These are phyloP conservation scores for Diplotaxis tenuifolia DNA, from an alignment of 345 rosid genomes.

Conservation along the genomic window DNA sequence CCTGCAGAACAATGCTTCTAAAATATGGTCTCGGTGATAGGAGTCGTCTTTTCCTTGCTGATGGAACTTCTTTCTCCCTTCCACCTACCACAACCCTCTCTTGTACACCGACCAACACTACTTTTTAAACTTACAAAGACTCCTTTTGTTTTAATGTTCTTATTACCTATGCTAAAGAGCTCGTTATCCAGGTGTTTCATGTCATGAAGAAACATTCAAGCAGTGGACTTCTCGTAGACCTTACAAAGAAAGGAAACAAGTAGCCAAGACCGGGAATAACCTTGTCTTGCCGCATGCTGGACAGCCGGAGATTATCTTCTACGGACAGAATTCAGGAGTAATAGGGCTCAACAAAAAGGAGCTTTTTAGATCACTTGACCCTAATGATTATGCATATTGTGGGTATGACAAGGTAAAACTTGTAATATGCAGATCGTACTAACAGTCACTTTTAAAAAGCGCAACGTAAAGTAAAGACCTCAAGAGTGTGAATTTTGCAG, in stretches of 20 bases:
- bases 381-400: slow-evolving; percentile 35
- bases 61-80: slow-evolving; percentile 73
- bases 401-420: slow-evolving; percentile 86
- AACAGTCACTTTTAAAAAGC: neutral
- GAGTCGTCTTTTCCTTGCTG: slow-evolving; percentile 81
- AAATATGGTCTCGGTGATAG: slow-evolving; percentile 71
- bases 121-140: neutral
- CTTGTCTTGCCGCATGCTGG: slow-evolving; percentile 41
- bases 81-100: slow-evolving; percentile 43
- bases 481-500: slow-evolving; percentile 36
- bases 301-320: slow-evolving; percentile 65
- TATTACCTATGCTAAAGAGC: neutral
- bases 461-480: neutral
- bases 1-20: slow-evolving; percentile 84
- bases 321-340: slow-evolving; percentile 72
- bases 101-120: neutral
- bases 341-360: slow-evolving; percentile 60
- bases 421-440: neutral
- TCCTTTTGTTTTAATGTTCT: slow-evolving; percentile 37
- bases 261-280: slow-evolving; percentile 45
- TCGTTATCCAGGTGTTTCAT: slow-evolving; percentile 50
- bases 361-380: slow-evolving; percentile 42
- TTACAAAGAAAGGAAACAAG: slow-evolving; percentile 84
- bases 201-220: slow-evolving; percentile 42
- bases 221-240: slow-evolving; percentile 84